phyloP scores from a whole-genome alignment of 768 basidiomycete genomes.

The Lactarius hengduanensis region DNA sequence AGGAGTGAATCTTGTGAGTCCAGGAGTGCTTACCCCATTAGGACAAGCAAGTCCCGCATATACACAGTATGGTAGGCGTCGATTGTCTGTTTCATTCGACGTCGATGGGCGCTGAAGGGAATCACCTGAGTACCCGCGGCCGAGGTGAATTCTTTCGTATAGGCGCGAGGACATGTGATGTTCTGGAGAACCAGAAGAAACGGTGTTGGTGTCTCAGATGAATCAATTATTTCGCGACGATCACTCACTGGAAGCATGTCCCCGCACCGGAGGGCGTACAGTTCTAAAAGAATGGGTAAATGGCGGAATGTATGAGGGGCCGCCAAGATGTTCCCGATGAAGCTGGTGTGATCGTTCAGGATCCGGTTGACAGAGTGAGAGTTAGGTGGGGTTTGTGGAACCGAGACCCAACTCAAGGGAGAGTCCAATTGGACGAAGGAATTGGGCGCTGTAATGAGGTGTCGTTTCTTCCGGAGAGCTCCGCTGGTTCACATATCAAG shows the following conservation, averaged over 20 bases:
- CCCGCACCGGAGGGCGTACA: background rate
- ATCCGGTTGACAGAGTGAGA: background rate
- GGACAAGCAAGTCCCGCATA: background rate
- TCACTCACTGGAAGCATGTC: background rate
- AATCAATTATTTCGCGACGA: background rate
- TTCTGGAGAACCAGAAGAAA: background rate
- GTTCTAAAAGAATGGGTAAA: constrained; percentile 2
- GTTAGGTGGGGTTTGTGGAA: background rate
- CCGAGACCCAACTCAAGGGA: background rate
- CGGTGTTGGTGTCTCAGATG: background rate
- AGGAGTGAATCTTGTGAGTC: background rate
- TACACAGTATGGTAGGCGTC: background rate
- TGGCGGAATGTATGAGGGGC: constrained; percentile 13
- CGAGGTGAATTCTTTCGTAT: background rate
- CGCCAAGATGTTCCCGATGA: background rate
- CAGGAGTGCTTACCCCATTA: constrained; percentile 1
- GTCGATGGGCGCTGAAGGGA: background rate
- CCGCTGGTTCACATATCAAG: background rate
- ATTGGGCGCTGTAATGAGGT: background rate
- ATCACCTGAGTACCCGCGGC: background rate
- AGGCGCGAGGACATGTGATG: background rate
- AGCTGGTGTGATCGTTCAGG: background rate
- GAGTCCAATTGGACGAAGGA: background rate
- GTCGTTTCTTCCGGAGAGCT: background rate
- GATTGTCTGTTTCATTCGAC: background rate